Conservation (phyloP, 2,329 filamentous ascomycete genomes). For the Aphanoascus verrucosus region DNA sequence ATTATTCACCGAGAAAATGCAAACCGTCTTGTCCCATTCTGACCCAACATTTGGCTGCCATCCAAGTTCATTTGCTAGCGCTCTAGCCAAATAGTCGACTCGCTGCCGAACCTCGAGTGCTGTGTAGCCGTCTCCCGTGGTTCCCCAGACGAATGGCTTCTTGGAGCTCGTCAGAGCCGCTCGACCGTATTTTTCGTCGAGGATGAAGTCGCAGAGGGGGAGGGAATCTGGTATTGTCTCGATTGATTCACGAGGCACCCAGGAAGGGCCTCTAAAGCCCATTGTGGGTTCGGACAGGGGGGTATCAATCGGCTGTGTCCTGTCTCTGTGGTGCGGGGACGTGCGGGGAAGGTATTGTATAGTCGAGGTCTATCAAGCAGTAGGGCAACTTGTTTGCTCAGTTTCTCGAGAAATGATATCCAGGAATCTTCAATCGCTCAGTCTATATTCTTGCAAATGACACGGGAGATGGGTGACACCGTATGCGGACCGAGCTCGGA, state of each 20-base stretch:
- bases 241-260: slow-evolving; percentile 26
- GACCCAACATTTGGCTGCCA: slow-evolving; percentile 53
- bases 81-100: slow-evolving; percentile 51
- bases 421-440: too few relatives aligned
- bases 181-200: slow-evolving; percentile 55
- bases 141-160: slow-evolving; percentile 59
- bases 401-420: too few relatives aligned
- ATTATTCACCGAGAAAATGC: slow-evolving; percentile 59
- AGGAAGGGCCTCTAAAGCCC: slow-evolving; percentile 28
- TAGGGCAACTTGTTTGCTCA: neutral
- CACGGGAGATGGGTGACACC: too few relatives aligned
- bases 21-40: slow-evolving; percentile 63
- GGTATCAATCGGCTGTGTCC: neutral
- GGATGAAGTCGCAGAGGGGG: slow-evolving; percentile 60
- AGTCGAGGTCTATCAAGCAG: too few relatives aligned
- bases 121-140: slow-evolving; percentile 54
- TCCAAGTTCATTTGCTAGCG: slow-evolving; percentile 51
- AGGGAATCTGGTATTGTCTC: slow-evolving; percentile 56
- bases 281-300: slow-evolving; percentile 16
- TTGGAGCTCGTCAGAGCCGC: slow-evolving; percentile 48
- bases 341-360: too few relatives aligned
- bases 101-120: slow-evolving; percentile 47
- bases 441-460: too few relatives aligned
- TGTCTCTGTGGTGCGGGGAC: neutral
- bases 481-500: too few relatives aligned